Base-by-base conservation (phyloP, 2,329 filamentous ascomycete species). In the Aschersonia sp. region DNA sequence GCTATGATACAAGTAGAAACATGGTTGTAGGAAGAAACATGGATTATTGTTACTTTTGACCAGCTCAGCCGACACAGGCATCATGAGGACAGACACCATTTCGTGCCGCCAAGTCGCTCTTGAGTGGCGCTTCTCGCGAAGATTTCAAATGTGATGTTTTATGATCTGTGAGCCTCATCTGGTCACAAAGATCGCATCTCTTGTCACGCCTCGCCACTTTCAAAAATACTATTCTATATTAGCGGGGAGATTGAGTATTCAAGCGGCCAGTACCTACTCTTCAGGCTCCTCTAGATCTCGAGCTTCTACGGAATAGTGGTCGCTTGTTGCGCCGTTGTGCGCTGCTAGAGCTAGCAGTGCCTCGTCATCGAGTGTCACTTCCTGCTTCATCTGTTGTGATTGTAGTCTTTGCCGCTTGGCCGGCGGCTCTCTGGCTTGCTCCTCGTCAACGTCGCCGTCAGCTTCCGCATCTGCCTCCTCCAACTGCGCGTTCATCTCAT, bases 341-440 rank as follows among this genome's bases (percentile, higher is more conserved):
- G 64, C 68, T 20, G 70, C 67, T 42, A 75, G 56, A 5, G 68
- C 71, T 51, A 75, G 52, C 9, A 75, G 67, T 4, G 70, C 70
- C 48, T 73, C 70, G 49, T 75, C 72, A 31, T 73, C 69, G 10
- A 72, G 55, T 1, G 60, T 53, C 6, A 60, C 56, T 12, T 65
- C 62, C 10, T 65, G 61, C 9, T 57, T 52, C n/a, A 51, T 31
- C 3, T 56, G 58, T 4, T 60, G 58, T 4, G 49, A 38, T 9
- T 65, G 62, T 4, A 72, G 51, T 32, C 66, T 62, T 40, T 57
- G 65, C 7, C 70, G 64, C 52, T 73, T 75, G 4, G 62, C 56
- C 4, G 56, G 55, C 12, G 64, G 68, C 46, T 66, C 61, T 4
- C 67, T 61, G 5, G 47, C 45, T n/a, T 54, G 51, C 5, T 49